A percentile compares a stretch with the other conserved stretches of the same genome.
Evolutionary conservation across 1,139 yeast genomes (phyloP).

Genomic region (Sugiyamaella castrensis): DNA sequence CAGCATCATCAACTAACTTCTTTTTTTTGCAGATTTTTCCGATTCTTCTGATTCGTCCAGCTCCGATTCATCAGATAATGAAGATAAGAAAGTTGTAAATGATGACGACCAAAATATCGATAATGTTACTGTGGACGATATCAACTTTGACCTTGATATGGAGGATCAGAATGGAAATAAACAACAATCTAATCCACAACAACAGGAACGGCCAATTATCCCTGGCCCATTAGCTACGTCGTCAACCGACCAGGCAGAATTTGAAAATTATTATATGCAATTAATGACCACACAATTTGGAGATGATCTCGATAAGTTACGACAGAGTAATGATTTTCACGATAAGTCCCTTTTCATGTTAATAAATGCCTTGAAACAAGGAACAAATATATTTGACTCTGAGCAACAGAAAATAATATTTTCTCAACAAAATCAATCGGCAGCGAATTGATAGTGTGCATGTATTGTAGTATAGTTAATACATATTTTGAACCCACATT

Average conservation of each 20-base stretch:
- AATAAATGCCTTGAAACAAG: conserved; percentile 39
- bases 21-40: conserved; percentile 30
- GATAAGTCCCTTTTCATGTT: conserved; percentile 35
- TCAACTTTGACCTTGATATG: conserved; percentile 19
- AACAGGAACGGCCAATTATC: conserved; percentile 14
- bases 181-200: background rate
- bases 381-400: conserved; percentile 38
- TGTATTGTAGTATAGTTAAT: too few species aligned
- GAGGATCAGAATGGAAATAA: conserved; percentile 4
- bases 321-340: conserved; percentile 40
- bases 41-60: conserved; percentile 17
- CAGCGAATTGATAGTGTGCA: too few species aligned
- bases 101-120: conserved; percentile 18
- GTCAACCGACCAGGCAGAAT: conserved; percentile 22
- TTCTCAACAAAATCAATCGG: background rate
- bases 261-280: conserved; percentile 34
- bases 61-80: conserved; percentile 18
- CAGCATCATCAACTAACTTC: conserved; percentile 3
- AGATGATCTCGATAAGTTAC: conserved; percentile 38
- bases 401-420: conserved; percentile 33
- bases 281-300: conserved; percentile 40
- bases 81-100: conserved; percentile 1
- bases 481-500: too few species aligned
- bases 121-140: conserved; percentile 13
- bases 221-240: conserved; percentile 21